Evolutionary conservation across 495 filamentous ascomycete species (phyloP), one percentile per base, ranked within the genome.

Genomic region (Symbiotaphrina buchneri): DNA sequence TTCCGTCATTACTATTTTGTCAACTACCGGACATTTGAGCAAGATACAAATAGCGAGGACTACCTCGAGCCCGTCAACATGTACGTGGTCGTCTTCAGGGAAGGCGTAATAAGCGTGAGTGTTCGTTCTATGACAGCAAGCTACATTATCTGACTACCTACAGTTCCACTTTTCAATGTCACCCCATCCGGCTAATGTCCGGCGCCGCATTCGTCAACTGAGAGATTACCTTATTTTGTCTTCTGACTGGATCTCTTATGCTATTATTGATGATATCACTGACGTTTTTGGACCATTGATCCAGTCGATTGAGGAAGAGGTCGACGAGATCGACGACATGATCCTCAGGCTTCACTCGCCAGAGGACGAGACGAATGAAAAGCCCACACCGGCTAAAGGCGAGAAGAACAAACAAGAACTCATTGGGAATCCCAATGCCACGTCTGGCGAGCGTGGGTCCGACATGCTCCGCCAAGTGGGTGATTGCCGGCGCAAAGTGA

Each of bases 1-100:
- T 97, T 97, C 57, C 67, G 74, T 21, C 75, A 90, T 39, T 97
- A 97, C 54, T 97, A 97, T 47, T 94, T 97, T 45, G 73, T 94
- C 52, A 95, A 92, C 43, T 97, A 94, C 52, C 74, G 87, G 5
- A 81, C 82, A 2, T 97, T 97, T 41, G 90, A 94, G 42, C 87
- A 97, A 49, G 83, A 95, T 43, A 64, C 64, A 37, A 71, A 73
- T 40, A 85, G 67, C 43, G 78, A 84, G 35, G 67, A 87, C 45
- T 92, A 85, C 46, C 62, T 97, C 21, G 77, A 94, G 41, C 84
- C 87, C 10, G 75, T 97, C 40, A 94, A 97, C 53, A 82, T 95
- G 67, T 95, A 93, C 39, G 74, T 92, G 17, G 78, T 95, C 17
- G 87, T 97, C 5, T 97, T 97, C 58, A 71, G 84, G 5, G 84